Base-by-base conservation (phyloP, 164 flowering plant genomes). In the Protea cynaroides region DNA sequence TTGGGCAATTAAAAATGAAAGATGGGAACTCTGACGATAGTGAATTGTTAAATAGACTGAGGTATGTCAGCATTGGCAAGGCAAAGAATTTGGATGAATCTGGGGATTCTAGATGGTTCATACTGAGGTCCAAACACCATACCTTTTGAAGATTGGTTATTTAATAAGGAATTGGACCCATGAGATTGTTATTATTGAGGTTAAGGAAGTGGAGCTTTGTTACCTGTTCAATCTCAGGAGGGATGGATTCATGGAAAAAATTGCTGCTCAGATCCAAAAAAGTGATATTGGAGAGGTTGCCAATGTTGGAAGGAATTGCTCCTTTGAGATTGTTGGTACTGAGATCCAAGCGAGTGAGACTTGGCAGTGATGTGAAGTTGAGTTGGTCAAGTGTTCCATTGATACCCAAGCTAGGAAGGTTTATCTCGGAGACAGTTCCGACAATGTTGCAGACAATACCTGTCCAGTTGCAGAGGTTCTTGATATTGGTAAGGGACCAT, bases 381-480 rank as follows among this genome's bases (percentile, higher is more conserved):
- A 83, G 71, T 1, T 57, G 59, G 19, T 47, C 55, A 24, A 83
- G 75, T 1, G 72, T 74, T 1, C 84, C 87, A 17, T 25, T 12
- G 44, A 83, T 68, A 38, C 56, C 36, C 17, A 46, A 56, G 19
- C 15, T 5, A 4, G 61, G 8, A 3, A 83, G 71, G 50, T 62
- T 62, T 36, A 83, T 65, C 25, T 47, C 51, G 3, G 73, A 6
- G 38, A 79, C 56, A 21, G 55, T 36, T 19, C 69, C 61, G 9
- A 37, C 62, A 15, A 6, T 21, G 59, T 76, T 65, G 69, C 87
- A 83, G 19, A 1, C 11, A 24, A 83, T 75, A 14, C 82, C 81
- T 6, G 71, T 69, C 84, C 84, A 83, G 23, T 60, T 70, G 76
- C 84, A 78, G 51, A 67, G 74, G 73, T 70, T 69, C 21, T 36